A percentile compares a stretch with the other conserved stretches of the same genome.
phyloP scores from a whole-genome alignment of 768 basidiomycete species.

The Leccinum sublutescens region DNA sequence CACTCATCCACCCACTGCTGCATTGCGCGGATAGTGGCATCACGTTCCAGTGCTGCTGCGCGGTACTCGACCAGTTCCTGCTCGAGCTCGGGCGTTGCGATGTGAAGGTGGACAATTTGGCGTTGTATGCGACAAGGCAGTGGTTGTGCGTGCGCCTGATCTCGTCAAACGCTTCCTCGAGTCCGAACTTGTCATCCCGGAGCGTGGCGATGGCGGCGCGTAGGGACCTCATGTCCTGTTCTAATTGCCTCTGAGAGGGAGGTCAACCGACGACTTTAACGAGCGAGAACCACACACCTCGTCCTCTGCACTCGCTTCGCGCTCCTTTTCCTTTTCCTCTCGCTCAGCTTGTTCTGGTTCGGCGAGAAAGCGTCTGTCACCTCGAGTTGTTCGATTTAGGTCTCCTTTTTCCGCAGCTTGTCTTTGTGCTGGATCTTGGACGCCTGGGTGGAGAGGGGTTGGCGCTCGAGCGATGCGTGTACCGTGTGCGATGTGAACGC shows the following conservation, averaged over 20 bases:
- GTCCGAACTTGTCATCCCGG: conserved; percentile 57
- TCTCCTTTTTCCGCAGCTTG: conserved; percentile 64
- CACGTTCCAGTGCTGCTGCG: conserved; percentile 40
- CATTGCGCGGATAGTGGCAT: conserved; percentile 41
- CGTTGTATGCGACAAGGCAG: conserved; percentile 47
- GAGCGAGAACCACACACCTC: conserved; percentile 46
- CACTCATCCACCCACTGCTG: conserved; percentile 50
- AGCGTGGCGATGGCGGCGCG: conserved; percentile 49
- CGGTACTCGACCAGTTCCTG: conserved; percentile 43
- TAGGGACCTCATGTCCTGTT: conserved; percentile 50
- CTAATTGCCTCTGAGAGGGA: conserved; percentile 38
- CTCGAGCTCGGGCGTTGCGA: conserved; percentile 47
- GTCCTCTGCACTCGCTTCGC: conserved; percentile 49
- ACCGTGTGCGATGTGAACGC: conserved; percentile 60
- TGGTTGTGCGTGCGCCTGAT: conserved; percentile 50
- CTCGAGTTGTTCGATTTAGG: conserved; percentile 62
- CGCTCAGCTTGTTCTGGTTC: conserved; percentile 69
- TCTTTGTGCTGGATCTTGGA: conserved; percentile 63
- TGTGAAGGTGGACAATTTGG: conserved; percentile 48
- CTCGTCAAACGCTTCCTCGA: conserved; percentile 52
- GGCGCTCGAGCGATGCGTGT: conserved; percentile 63
- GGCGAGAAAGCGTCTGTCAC: conserved; percentile 64
- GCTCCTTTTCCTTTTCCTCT: conserved; percentile 62
- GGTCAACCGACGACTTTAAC: background rate
- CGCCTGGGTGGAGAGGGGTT: conserved; percentile 58